A percentile compares a stretch with the other conserved stretches of the same genome.
Evolutionary conservation across 2,329 filamentous ascomycete genomes (phyloP).

Genomic region (Balansia obtecta): DNA sequence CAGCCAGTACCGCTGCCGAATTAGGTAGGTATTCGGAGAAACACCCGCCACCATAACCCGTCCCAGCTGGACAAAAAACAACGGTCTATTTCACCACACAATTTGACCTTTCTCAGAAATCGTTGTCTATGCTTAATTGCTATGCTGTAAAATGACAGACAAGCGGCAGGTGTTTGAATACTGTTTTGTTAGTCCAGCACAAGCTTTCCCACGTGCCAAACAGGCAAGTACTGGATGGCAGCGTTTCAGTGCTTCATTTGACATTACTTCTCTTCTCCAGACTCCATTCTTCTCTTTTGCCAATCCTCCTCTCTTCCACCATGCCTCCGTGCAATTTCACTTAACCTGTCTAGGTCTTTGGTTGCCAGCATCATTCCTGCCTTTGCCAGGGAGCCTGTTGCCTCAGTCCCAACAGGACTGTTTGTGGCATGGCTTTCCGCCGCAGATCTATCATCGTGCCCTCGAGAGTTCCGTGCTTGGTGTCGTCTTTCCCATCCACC

Average conservation of each 20-base stretch:
- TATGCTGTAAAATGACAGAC: background rate
- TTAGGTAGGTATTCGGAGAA: constrained; percentile 5
- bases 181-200: background rate
- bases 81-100: no score
- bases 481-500: constrained; percentile 18
- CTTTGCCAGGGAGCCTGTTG: constrained; percentile 14
- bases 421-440: constrained; percentile 9
- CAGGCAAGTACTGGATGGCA: no score
- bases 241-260: background rate
- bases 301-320: background rate
- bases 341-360: constrained; percentile 21
- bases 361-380: constrained; percentile 18
- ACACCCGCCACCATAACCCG: background rate
- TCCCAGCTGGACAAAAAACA: no score
- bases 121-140: background rate
- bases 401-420: constrained; percentile 11
- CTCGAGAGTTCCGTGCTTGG: constrained; percentile 17
- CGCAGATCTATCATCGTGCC: constrained; percentile 13
- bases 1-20: background rate
- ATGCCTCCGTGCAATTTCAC: constrained; percentile 12
- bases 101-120: background rate
- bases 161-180: no score
- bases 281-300: background rate
- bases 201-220: background rate
- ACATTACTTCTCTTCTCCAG: background rate